Base-by-base conservation (phyloP, 176 grass and related monocot genomes). In the Triticum monococcum region DNA sequence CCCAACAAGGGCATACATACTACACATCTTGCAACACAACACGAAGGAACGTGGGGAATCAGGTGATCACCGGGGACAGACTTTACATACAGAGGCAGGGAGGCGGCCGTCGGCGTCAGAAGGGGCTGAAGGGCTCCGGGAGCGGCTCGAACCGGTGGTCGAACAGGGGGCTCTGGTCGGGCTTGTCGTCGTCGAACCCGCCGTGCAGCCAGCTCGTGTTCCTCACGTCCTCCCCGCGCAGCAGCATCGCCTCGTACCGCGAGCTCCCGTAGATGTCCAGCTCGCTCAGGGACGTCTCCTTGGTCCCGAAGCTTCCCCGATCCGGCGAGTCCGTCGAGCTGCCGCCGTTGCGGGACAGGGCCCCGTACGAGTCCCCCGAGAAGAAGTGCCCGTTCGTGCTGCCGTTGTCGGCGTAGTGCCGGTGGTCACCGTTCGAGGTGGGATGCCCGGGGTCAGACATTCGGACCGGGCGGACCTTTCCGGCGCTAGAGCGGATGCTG, bases 61-160 rank as follows among this genome's bases (percentile, higher is more conserved):
- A 68, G 69, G 36, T 7, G 52, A 50, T 17, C 1, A 16, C 50
- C 79, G 22, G 26, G 68, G 43, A 18, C 16, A 18, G 79, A 79
- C 85, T 87, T 87, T 88, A 86, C 86, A 93, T 30, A 79, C 68
- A 16, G 50, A 5, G 1, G 5, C 4, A 4, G 5, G 9, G 62
- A 0, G 7, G 46, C 57, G 22, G 63, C 65, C 45, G 32, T 92
- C 79, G 86, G 81, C 45, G 32, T 92, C 79, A 91, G 81, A 92
- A 79, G 4, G 93, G 94, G 88, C 94, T 88, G 89, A 99, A 99
- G 25, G 94, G 97, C 84, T 99, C 97, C 3, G 97, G 97, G 43
- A 93, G 94, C 13, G 96, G 90, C 81, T 96, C 96, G 13, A 98
- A 96, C 57, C 93, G 84, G 82, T 98, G 93, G 90, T 98, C 96